A percentile compares a stretch with the other conserved stretches of the same genome.
These are phyloP conservation scores for Tricholoma sp. DNA, from an alignment of 768 basidiomycete genomes.

Conservation along the genomic window DNA sequence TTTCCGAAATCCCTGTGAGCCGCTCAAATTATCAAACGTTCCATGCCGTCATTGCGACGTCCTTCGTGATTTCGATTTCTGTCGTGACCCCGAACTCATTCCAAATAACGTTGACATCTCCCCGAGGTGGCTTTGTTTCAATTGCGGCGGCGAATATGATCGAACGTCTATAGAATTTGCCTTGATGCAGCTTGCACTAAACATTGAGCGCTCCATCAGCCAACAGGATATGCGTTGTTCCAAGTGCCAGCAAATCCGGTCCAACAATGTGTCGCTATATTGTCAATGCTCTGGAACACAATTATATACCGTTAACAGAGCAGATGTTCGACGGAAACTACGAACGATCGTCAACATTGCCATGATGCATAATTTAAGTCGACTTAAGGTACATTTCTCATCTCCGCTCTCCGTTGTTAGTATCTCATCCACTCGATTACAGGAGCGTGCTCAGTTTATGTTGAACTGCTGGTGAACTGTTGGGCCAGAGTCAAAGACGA, in stretches of 20 bases:
- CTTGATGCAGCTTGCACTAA: slow-evolving; percentile 70
- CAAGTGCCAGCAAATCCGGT: slow-evolving; percentile 88
- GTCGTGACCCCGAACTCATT: slow-evolving; percentile 82
- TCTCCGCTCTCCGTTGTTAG: neutral
- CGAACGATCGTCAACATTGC: slow-evolving; percentile 83
- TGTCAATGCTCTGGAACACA: slow-evolving; percentile 89
- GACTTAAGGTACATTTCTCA: slow-evolving; percentile 53
- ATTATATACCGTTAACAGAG: slow-evolving; percentile 64
- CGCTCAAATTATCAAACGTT: slow-evolving; percentile 78
- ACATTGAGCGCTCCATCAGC: slow-evolving; percentile 67
- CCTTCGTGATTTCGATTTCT: slow-evolving; percentile 91
- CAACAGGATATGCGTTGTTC: slow-evolving; percentile 88
- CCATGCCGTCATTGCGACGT: slow-evolving; percentile 85
- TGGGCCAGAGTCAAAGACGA: neutral
- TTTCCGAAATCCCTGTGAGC: slow-evolving; percentile 91
- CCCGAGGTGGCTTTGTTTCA: slow-evolving; percentile 63
- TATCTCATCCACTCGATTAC: slow-evolving; percentile 3
- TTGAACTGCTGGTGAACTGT: slow-evolving; percentile 35
- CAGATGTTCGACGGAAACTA: slow-evolving; percentile 65
- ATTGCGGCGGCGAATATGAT: slow-evolving; percentile 85
- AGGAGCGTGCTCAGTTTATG: slow-evolving; percentile 45
- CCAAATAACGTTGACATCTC: slow-evolving; percentile 47
- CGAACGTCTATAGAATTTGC: slow-evolving; percentile 81
- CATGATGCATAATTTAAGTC: slow-evolving; percentile 59
- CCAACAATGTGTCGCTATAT: slow-evolving; percentile 79